phyloP scores from a whole-genome alignment of 169 alveolate genomes.

The Eimeria acervulina region DNA sequence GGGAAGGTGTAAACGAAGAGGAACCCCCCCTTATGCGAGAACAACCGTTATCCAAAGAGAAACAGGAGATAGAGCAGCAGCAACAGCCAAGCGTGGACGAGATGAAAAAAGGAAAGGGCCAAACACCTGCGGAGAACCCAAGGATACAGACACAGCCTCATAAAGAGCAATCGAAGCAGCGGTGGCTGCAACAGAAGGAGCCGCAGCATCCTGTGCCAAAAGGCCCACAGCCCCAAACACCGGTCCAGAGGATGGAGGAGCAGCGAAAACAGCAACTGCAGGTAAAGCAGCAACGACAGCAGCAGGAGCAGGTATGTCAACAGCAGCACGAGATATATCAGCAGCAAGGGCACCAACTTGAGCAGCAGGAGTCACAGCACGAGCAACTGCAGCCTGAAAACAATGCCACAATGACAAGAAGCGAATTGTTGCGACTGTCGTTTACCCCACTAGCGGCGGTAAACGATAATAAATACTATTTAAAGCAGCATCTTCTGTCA shows the following conservation, averaged over 20 bases:
- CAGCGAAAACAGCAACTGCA: slow-evolving; percentile 3
- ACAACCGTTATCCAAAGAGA: neutral
- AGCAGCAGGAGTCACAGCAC: slow-evolving; percentile 3
- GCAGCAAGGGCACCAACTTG: neutral
- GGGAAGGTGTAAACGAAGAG: neutral
- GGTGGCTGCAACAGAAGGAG: neutral
- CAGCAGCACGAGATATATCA: neutral
- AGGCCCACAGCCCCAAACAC: neutral
- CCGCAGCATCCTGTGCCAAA: neutral
- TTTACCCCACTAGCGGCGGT: neutral
- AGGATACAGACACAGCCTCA: neutral
- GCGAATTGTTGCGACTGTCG: neutral
- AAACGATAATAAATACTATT: neutral
- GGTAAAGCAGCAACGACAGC: neutral
- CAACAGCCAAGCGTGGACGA: neutral
- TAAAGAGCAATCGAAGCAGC: neutral
- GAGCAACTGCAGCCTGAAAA: neutral
- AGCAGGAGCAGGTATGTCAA: neutral
- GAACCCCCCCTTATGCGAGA: neutral
- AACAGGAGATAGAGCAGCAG: neutral
- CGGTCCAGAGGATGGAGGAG: neutral
- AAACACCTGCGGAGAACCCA: neutral
- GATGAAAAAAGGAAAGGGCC: neutral
- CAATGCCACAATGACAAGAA: slow-evolving; percentile 18
- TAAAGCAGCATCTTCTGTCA: neutral